phyloP scores from a whole-genome alignment of 768 basidiomycete genomes.

The Hygrocybe punicea region DNA sequence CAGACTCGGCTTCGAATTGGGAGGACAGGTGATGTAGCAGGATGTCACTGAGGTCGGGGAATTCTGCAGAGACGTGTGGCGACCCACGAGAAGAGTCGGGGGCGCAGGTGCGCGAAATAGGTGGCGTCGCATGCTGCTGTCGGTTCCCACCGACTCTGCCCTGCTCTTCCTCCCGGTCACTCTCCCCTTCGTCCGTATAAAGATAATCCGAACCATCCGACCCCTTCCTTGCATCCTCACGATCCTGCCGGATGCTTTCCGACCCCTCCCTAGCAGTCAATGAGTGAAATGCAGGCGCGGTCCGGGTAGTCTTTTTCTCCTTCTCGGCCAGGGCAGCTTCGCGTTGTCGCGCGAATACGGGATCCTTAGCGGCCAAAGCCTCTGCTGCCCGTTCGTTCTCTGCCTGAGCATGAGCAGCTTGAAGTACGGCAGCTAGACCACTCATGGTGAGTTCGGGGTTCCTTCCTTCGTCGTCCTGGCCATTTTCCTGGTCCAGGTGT shows the following conservation, averaged over 20 bases:
- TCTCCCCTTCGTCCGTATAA: slow-evolving; percentile 47
- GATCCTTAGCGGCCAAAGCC: slow-evolving; percentile 44
- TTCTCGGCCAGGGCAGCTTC: slow-evolving; percentile 45
- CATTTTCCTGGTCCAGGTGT: slow-evolving; percentile 37
- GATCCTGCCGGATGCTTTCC: slow-evolving; percentile 14
- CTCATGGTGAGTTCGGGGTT: slow-evolving; percentile 49
- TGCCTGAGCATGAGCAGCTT: slow-evolving; percentile 68
- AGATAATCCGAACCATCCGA: slow-evolving; percentile 55
- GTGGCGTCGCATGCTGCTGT: slow-evolving; percentile 31
- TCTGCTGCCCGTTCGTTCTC: slow-evolving; percentile 46
- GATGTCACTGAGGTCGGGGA: slow-evolving; percentile 73
- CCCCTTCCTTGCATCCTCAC: slow-evolving; percentile 34
- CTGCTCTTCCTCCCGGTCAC: slow-evolving; percentile 40
- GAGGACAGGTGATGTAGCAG: slow-evolving; percentile 62
- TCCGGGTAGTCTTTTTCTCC: slow-evolving; percentile 56
- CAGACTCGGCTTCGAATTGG: slow-evolving; percentile 59
- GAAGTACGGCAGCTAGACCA: slow-evolving; percentile 73
- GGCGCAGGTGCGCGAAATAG: slow-evolving; percentile 32
- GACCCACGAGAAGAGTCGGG: slow-evolving; percentile 41
- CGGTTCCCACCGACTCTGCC: slow-evolving; percentile 27
- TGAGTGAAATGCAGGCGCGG: slow-evolving; percentile 75
- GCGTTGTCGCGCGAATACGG: slow-evolving; percentile 43
- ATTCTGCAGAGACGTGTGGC: slow-evolving; percentile 53
- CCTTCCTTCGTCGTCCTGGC: slow-evolving; percentile 21
- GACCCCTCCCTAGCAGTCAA: slow-evolving; percentile 54